Evolutionary conservation across 495 filamentous ascomycete species (phyloP).

Genomic region (Jackrogersella minutella): DNA sequence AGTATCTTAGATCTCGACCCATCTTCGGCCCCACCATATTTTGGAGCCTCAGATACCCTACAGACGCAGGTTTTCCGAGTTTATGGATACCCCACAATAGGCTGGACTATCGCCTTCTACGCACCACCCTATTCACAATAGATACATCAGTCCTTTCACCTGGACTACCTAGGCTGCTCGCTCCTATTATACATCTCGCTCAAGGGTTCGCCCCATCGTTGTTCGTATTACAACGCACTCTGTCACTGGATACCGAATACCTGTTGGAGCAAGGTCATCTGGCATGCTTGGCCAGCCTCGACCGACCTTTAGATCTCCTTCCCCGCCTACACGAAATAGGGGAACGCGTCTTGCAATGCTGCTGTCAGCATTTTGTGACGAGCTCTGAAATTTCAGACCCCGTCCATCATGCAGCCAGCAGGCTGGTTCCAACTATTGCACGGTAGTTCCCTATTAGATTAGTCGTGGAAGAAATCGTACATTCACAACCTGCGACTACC

Average conservation of each 20-base stretch:
- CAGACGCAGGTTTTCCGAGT: not conserved
- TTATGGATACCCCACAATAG: constrained; percentile 17
- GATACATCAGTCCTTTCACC: not conserved
- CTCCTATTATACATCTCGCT: not conserved
- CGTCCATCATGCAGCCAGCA: constrained; percentile 9
- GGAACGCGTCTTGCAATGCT: constrained; percentile 2
- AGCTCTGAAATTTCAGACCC: constrained; percentile 5
- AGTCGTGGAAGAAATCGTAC: not conserved
- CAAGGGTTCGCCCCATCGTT: not conserved
- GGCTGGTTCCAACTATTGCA: not conserved
- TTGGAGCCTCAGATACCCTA: constrained; percentile 14
- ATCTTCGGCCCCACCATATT: constrained; percentile 13
- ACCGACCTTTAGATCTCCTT: constrained; percentile 15
- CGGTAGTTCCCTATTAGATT: constrained; percentile 24
- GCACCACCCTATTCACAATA: too few relatives aligned
- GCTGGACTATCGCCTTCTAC: too few relatives aligned
- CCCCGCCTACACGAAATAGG: constrained; percentile 3
- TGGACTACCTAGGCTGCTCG: too few relatives aligned
- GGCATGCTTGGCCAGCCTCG: not conserved
- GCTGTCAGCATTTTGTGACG: constrained; percentile 6
- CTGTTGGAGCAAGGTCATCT: not conserved
- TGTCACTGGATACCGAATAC: constrained; percentile 7
- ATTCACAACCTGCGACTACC: not conserved
- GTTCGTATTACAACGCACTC: not conserved
- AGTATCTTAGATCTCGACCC: constrained; percentile 12